Conservation (phyloP, 768 basidiomycete genomes). For the Agrocybe praecox region DNA sequence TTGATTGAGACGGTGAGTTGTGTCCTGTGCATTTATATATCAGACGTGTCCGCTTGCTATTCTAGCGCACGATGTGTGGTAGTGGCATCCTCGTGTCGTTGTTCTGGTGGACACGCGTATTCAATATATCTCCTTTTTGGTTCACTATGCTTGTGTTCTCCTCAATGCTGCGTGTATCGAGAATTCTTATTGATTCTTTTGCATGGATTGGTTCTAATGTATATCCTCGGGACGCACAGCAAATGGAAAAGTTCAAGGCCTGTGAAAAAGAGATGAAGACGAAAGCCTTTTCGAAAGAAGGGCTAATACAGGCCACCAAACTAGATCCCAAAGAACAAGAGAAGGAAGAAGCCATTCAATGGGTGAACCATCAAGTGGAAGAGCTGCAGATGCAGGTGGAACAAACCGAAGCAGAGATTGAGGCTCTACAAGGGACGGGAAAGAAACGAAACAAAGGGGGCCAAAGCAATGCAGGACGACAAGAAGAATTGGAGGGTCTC, state of each 20-base stretch:
- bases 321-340: slow-evolving; percentile 98
- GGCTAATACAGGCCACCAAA: slow-evolving; percentile 89
- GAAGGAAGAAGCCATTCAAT: slow-evolving; percentile 85
- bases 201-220: slow-evolving; percentile 25
- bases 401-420: slow-evolving; percentile 92
- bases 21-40: slow-evolving; percentile 12
- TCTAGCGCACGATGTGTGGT: slow-evolving; percentile 9
- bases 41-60: not conserved
- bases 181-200: slow-evolving; percentile 24
- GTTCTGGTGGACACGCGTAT: slow-evolving; percentile 13
- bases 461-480: slow-evolving; percentile 64
- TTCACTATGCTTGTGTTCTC: slow-evolving; percentile 18
- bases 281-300: slow-evolving; percentile 99
- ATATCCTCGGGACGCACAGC: slow-evolving; percentile 51
- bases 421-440: slow-evolving; percentile 74
- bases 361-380: slow-evolving; percentile 89
- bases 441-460: slow-evolving; percentile 86
- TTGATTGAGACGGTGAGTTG: slow-evolving; percentile 92
- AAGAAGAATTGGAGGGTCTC: slow-evolving; percentile 82
- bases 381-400: slow-evolving; percentile 94
- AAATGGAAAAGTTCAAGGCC: slow-evolving; percentile 99
- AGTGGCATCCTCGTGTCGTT: slow-evolving; percentile 13
- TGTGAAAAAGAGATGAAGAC: slow-evolving; percentile 99
- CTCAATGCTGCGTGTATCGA: slow-evolving; percentile 23
- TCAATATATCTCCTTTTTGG: slow-evolving; percentile 12